Evolutionary conservation across 176 grass and related monocot genomes (phyloP).

Genomic region (Poa annua): DNA sequence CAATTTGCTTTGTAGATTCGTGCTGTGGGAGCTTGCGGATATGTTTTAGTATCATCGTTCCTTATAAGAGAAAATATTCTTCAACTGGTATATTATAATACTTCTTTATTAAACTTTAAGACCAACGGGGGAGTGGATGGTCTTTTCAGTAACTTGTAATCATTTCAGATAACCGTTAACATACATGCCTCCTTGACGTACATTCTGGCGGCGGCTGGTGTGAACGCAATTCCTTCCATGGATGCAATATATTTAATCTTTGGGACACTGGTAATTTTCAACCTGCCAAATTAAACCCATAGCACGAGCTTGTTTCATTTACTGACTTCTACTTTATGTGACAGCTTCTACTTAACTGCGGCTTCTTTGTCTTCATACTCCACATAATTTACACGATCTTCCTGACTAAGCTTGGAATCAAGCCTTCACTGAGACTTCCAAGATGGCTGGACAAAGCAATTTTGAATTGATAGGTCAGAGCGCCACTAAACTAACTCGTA

Average conservation of each 20-base stretch:
- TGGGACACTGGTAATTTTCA: constrained; percentile 72
- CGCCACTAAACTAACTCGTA: constrained; percentile 8
- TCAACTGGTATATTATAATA: constrained; percentile 62
- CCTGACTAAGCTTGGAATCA: constrained; percentile 83
- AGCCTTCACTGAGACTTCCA: constrained; percentile 64
- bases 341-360: constrained; percentile 90
- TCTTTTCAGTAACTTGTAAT: constrained; percentile 32
- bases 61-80: constrained; percentile 96
- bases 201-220: constrained; percentile 65
- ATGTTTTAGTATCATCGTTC: constrained; percentile 87
- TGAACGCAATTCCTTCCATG: constrained; percentile 82
- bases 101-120: constrained; percentile 36
- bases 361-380: constrained; percentile 84
- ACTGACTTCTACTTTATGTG: constrained; percentile 24
- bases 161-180: constrained; percentile 87
- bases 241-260: constrained; percentile 83
- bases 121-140: background rate
- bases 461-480: constrained; percentile 44
- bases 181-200: constrained; percentile 89
- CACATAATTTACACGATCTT: constrained; percentile 84
- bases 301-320: background rate
- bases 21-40: constrained; percentile 79
- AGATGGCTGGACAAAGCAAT: constrained; percentile 74
- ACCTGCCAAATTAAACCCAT: constrained; percentile 5
- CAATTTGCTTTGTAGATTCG: constrained; percentile 57